Base-by-base conservation (phyloP, 2,329 filamentous ascomycete genomes). In the Ilyonectria sp. region DNA sequence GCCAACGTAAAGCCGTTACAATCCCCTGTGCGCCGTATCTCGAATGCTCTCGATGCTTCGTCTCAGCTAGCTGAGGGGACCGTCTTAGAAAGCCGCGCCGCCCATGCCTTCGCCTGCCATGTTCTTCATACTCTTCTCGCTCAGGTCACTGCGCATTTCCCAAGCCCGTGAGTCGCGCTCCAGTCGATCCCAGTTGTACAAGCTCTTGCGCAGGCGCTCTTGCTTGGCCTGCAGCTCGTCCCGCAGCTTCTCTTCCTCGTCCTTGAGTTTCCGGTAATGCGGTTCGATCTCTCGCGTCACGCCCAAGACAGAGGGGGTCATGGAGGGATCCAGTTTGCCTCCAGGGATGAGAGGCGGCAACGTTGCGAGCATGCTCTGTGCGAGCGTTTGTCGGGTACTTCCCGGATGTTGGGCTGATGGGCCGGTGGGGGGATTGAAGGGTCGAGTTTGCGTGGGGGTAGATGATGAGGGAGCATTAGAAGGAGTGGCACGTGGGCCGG, bases 401-500 rank as follows among this genome's bases (percentile, higher is more conserved):
- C 76, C 73, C 52, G 77, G 73, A 65, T 82, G 80, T 68, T 81
- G 80, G n/a, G 79, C 75, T 19, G 81, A 80, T n/a, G 87, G 87
- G 4, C 87, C 87, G 1, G 87, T 89, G 4, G 87, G 87, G 2
- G 87, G 87, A 70, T 89, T 89, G 76, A 90, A 89, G 0, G 86
- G 83, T 17, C 81, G 77, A 26, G 75, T 68, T 82, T 87, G 68
- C 74, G 79, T 64, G 75, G 85, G 80, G 3, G 83, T 82, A 9
- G 82, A 78, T 9, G 83, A 75, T 21, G 81, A 79, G 33, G 72
- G 74, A 71, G 57, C 79, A 78, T 60, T 80, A 63, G 71, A 76
- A 47, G 70, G 78, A 72, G 68, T 71, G 13, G 69, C 77, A 53
- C 86, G 80, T 10, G 86, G 86, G 2, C 86, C 86, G 0, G 86